Conservation (phyloP, 805 yeast genomes). For the Lipomyces kockii region DNA sequence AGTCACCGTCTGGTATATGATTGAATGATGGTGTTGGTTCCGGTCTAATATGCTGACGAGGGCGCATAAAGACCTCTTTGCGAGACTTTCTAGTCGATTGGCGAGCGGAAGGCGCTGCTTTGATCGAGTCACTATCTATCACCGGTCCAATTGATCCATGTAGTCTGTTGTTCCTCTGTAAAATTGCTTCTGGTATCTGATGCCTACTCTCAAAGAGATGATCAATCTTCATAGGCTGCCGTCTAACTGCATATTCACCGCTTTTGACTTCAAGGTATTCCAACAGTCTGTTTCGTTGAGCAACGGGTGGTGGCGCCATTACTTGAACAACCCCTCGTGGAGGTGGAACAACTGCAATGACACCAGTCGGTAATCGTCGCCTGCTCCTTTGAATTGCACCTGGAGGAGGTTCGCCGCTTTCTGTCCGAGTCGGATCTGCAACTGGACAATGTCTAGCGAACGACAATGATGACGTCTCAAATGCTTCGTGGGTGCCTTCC, state of each 20-base stretch:
- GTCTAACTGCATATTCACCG: conserved; percentile 29
- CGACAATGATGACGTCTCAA: conserved; percentile 23
- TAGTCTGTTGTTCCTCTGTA: background rate
- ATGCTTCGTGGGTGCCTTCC: conserved; percentile 36
- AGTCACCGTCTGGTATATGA: background rate
- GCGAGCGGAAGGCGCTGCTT: background rate
- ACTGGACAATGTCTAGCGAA: conserved; percentile 7
- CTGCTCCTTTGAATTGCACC: background rate
- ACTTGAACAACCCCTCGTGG: conserved; percentile 14
- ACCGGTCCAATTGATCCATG: background rate
- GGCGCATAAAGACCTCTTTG: conserved; percentile 16
- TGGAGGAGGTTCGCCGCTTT: background rate
- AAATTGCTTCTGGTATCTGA: background rate
- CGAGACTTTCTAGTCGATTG: conserved; percentile 17
- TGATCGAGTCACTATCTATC: background rate
- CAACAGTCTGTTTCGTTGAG: conserved; percentile 8
- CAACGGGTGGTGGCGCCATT: conserved; percentile 17
- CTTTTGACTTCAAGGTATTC: conserved; percentile 22
- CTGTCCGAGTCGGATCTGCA: background rate
- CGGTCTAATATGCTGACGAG: conserved; percentile 17
- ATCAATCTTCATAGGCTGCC: conserved; percentile 5
- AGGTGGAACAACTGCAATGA: conserved; percentile 33
- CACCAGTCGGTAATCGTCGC: conserved; percentile 27
- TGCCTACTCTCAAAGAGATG: conserved; percentile 2
- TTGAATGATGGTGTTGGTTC: conserved; percentile 1